phyloP scores from a whole-genome alignment of 1,284 basidiomycete species.

The Tilletia setariae region DNA sequence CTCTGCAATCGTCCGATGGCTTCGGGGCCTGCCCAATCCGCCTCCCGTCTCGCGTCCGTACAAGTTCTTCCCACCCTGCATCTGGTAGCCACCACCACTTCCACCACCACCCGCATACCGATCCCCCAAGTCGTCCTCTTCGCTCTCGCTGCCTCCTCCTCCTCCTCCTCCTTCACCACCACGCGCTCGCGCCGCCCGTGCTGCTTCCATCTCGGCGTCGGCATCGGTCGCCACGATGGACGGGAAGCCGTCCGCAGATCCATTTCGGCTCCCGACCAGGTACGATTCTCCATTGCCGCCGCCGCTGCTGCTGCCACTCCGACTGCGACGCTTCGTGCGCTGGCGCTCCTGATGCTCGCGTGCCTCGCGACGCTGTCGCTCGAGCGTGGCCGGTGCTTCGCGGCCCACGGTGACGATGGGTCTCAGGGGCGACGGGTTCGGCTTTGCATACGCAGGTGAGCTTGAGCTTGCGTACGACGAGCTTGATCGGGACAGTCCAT shows the following conservation, averaged over 20 bases:
- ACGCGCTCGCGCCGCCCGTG: neutral
- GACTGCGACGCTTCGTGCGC: no score
- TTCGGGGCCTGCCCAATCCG: neutral
- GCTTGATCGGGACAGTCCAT: constrained; percentile 1
- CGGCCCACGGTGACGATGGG: constrained; percentile 40
- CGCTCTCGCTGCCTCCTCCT: neutral
- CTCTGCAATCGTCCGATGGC: constrained; percentile 15
- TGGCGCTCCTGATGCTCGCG: constrained; percentile 11
- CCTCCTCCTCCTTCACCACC: neutral
- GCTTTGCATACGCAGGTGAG: constrained; percentile 22
- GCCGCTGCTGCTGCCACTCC: no score
- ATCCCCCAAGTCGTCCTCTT: neutral
- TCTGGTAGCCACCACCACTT: neutral
- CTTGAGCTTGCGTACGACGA: constrained; percentile 10
- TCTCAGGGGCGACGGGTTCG: constrained; percentile 28
- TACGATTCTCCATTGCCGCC: no score
- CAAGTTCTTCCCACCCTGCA: constrained; percentile 2
- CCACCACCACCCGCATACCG: neutral
- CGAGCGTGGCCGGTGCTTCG: constrained; percentile 17
- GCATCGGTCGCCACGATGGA: constrained; percentile 38
- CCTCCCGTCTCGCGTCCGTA: neutral
- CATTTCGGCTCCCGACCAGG: no score
- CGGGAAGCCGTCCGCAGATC: constrained; percentile 26
- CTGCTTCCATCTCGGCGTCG: constrained; percentile 28
- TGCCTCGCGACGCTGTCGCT: constrained; percentile 20